Conservation (phyloP, 176 grass and related monocot species). For the Cymbopogon citratus region DNA sequence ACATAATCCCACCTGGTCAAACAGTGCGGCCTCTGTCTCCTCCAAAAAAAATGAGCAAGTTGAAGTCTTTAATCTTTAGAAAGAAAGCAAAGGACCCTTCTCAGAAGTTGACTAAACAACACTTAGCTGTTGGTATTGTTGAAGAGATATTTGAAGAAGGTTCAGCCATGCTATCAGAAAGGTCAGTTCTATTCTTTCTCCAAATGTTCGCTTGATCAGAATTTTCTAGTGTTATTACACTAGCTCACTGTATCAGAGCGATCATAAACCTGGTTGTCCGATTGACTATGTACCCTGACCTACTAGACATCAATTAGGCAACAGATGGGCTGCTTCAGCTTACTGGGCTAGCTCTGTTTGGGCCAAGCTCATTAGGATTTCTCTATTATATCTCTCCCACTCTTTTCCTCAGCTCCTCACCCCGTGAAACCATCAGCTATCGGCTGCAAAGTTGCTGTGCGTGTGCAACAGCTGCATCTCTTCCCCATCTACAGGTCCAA, state of each 20-base stretch:
- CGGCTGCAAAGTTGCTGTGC: too few relatives aligned
- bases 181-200: slow-evolving; percentile 39
- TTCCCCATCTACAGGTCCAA: too few relatives aligned
- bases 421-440: too few relatives aligned
- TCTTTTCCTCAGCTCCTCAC: background rate
- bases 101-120: slow-evolving; percentile 75
- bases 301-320: background rate
- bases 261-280: background rate
- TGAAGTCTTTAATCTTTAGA: slow-evolving; percentile 71
- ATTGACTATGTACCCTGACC: background rate
- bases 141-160: slow-evolving; percentile 98
- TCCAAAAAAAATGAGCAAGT: slow-evolving; percentile 80
- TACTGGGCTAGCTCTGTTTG: background rate
- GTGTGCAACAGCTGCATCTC: too few relatives aligned
- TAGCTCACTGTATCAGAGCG: background rate
- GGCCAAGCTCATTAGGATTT: background rate
- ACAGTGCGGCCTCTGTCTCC: slow-evolving; percentile 49
- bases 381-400: background rate
- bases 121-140: slow-evolving; percentile 51
- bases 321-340: background rate
- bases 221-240: background rate
- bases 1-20: slow-evolving; percentile 80
- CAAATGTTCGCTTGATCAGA: background rate
- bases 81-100: slow-evolving; percentile 58
- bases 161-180: slow-evolving; percentile 90